Evolutionary conservation across 2,329 filamentous ascomycete genomes (phyloP).

Genomic region (Ilyonectria destructans): DNA sequence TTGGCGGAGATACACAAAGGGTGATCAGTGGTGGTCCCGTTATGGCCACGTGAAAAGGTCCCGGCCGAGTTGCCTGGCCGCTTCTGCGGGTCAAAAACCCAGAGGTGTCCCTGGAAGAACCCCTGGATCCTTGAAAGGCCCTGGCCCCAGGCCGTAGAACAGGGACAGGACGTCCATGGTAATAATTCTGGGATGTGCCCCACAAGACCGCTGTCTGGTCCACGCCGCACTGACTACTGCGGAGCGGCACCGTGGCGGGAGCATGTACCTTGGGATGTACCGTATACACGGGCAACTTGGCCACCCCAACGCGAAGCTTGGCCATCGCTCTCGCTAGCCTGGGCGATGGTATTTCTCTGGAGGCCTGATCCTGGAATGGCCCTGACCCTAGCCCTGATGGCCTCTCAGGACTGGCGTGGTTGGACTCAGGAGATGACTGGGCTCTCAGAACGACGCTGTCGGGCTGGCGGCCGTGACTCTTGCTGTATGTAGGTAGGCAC

Average conservation of each 20-base stretch:
- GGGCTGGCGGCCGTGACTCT: not conserved
- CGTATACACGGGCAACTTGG: slow-evolving; percentile 2
- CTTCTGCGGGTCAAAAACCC: slow-evolving; percentile 28
- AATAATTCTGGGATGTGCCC: slow-evolving; percentile 28
- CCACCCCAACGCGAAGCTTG: slow-evolving; percentile 3
- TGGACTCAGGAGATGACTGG: slow-evolving; percentile 6
- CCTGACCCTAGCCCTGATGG: slow-evolving; percentile 7
- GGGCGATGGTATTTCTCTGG: not conserved
- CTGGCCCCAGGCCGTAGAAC: slow-evolving; percentile 18
- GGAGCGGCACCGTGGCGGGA: slow-evolving; percentile 5
- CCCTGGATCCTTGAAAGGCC: slow-evolving; percentile 37
- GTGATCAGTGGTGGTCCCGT: slow-evolving; percentile 37
- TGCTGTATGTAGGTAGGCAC: slow-evolving; percentile 13
- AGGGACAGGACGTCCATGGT: slow-evolving; percentile 14
- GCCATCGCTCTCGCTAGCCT: slow-evolving; percentile 13
- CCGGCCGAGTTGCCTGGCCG: slow-evolving; percentile 41
- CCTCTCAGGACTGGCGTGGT: slow-evolving; percentile 21
- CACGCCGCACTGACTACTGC: slow-evolving; percentile 22
- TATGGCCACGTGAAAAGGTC: slow-evolving; percentile 47
- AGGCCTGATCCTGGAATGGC: slow-evolving; percentile 4
- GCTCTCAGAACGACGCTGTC: not conserved
- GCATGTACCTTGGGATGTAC: slow-evolving; percentile 5
- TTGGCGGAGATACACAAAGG: slow-evolving; percentile 1
- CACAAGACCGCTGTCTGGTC: slow-evolving; percentile 21
- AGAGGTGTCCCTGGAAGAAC: slow-evolving; percentile 17